These are phyloP conservation scores for Phytophthora pluvialis DNA, from an alignment of 352 stramenopile species.

Conservation along the genomic window DNA sequence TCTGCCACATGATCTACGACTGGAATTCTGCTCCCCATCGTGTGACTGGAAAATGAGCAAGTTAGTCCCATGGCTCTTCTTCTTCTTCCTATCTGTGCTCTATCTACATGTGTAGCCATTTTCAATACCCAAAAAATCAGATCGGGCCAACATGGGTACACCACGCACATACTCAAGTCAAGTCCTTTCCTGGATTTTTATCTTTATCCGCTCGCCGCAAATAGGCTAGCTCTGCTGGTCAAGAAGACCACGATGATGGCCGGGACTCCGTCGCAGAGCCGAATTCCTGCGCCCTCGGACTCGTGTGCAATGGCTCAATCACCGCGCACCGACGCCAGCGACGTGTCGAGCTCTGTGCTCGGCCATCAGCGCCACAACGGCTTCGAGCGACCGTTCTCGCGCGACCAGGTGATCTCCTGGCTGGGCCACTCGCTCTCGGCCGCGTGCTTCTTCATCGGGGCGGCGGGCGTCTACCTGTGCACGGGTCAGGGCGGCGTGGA, in stretches of 20 bases:
- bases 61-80: not conserved
- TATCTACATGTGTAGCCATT: too few species aligned
- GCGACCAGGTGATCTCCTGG: constrained; percentile 82
- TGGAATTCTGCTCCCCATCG: too few species aligned
- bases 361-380: constrained; percentile 68
- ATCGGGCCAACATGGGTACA: constrained; percentile 18
- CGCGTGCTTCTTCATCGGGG: constrained; percentile 63
- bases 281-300: constrained; percentile 14
- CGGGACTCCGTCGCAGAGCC: not conserved
- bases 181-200: constrained; percentile 27
- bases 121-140: constrained; percentile 22
- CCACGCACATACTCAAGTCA: constrained; percentile 11
- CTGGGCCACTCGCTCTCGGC: constrained; percentile 70
- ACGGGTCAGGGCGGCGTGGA: constrained; percentile 22
- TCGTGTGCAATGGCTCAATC: constrained; percentile 21
- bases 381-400: constrained; percentile 72
- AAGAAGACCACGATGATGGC: not conserved
- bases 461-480: constrained; percentile 35
- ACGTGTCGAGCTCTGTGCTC: constrained; percentile 27
- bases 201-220: constrained; percentile 19
- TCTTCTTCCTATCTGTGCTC: too few species aligned
- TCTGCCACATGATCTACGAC: too few species aligned
- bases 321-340: constrained; percentile 18
- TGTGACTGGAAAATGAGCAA: too few species aligned
- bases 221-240: constrained; percentile 16